Percentiles rank a stretch among this genome's conserved stretches.
phyloP scores from a whole-genome alignment of 1,284 basidiomycete species.

The Pascua sp. region DNA sequence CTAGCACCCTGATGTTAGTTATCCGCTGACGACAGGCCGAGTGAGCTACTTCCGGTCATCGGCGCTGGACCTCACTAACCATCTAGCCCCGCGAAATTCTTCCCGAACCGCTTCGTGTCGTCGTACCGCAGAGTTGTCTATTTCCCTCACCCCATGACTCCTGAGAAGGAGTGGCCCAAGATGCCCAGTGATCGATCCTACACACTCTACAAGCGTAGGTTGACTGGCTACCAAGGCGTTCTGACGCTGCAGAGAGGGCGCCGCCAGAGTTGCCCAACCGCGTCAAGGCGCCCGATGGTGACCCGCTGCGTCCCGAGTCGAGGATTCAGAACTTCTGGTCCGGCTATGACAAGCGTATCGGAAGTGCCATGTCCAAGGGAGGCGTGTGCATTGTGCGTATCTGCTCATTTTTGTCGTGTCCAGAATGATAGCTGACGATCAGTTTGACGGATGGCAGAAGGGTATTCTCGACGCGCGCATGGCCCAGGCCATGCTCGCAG shows the following conservation, averaged over 20 bases:
- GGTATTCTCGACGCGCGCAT: slow-evolving; percentile 31
- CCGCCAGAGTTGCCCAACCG: too few relatives aligned
- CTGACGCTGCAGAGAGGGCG: too few relatives aligned
- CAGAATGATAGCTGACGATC: not conserved
- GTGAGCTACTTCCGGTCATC: not conserved
- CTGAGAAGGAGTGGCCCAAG: slow-evolving; percentile 12
- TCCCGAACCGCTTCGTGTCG: not conserved
- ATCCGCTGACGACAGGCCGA: slow-evolving; percentile 1
- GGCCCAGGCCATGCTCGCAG: slow-evolving; percentile 36
- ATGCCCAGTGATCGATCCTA: slow-evolving; percentile 21
- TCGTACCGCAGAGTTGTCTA: slow-evolving; percentile 15
- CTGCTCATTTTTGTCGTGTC: not conserved
- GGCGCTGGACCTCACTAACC: not conserved
- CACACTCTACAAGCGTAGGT: slow-evolving; percentile 18
- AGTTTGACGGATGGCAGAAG: slow-evolving; percentile 36
- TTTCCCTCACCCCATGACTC: slow-evolving; percentile 21
- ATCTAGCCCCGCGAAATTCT: not conserved
- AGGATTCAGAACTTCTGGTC: slow-evolving; percentile 23
- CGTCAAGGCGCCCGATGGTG: too few relatives aligned
- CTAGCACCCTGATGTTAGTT: not conserved
- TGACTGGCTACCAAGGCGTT: not conserved
- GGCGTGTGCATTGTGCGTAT: slow-evolving; percentile 34
- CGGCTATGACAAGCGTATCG: slow-evolving; percentile 22
- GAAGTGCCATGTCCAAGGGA: slow-evolving; percentile 20
- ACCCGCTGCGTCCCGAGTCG: slow-evolving; percentile 3